Evolutionary conservation across 176 grass and related monocot species (phyloP).

Genomic region (Oryza meyeriana): DNA sequence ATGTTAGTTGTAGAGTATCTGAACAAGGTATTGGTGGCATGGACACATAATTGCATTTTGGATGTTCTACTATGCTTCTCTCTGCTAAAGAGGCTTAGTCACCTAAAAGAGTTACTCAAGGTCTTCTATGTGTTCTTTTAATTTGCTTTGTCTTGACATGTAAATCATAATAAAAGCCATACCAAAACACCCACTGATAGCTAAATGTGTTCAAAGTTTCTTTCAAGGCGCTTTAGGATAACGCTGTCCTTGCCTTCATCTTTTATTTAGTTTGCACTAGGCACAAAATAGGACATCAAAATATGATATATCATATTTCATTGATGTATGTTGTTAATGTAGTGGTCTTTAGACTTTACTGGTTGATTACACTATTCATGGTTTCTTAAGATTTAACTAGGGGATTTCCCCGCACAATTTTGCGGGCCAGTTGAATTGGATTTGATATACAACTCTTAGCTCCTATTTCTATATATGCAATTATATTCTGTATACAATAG

Average conservation of each 20-base stretch:
- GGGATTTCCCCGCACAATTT: too few relatives aligned
- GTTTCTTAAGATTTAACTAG: conserved; percentile 24
- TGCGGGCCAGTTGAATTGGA: too few relatives aligned
- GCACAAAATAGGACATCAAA: neutral
- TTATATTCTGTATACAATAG: too few relatives aligned
- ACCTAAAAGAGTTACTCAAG: neutral
- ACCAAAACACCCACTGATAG: neutral
- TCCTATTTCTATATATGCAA: too few relatives aligned
- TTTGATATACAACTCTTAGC: too few relatives aligned
- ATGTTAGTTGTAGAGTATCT: conserved; percentile 7
- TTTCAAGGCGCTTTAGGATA: conserved; percentile 20
- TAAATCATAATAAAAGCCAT: conserved; percentile 9
- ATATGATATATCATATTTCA: neutral
- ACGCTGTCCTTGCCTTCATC: neutral
- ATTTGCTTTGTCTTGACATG: conserved; percentile 9
- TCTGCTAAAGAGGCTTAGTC: conserved; percentile 9
- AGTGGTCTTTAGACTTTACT: neutral
- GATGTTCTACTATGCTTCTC: neutral
- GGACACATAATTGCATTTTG: neutral
- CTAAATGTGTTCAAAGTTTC: conserved; percentile 4
- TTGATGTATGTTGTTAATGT: neutral
- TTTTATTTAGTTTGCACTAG: conserved; percentile 13
- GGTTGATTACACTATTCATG: conserved; percentile 2
- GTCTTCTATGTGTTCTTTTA: neutral
- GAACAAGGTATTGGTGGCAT: conserved; percentile 27